Evolutionary conservation across 106 monocot species (phyloP), one percentile per base, ranked within the genome.

Genomic region (Ottelia alismoides): DNA sequence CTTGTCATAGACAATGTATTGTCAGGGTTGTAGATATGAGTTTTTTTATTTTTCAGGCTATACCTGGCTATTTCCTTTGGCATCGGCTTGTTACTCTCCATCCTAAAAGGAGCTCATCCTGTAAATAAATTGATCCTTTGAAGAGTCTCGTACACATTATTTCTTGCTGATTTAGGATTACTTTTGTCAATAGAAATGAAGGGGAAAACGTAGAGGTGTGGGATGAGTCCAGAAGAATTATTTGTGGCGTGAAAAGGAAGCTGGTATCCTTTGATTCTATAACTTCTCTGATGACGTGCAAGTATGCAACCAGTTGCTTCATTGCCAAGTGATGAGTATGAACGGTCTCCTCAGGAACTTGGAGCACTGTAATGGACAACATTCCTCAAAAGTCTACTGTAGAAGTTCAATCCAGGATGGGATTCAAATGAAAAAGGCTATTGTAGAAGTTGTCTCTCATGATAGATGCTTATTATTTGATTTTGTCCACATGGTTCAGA

Each of bases 401-500:
- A 65, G 43, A 75, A 72, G 40, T 30, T 43, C 69, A 29, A 51
- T 77, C 26, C 60, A 51, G 27, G 49, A 45, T 50, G 77, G 81
- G 53, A 87, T 88, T 30, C 59, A 63, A 28, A 25, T 24, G 48
- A 87, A 68, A 52, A 87, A 81, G 50, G 69, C 75, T 31, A 71
- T 93, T 47, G 71, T 67, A 53, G 77, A 81, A 65, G 57, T 64
- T 5, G 44, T n/a, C 28, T 65, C 59, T 55, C 46, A 71, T 27
- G 67, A 68, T 50, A 27, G 66, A 20, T 63, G 66, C 20, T 56
- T 81, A 27, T 64, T 96, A 53, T 61, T 96, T 26, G 84, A 96
- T 60, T 96, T 85, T 61, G 66, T 88, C 14, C 84, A 72, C 57
- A 84, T 81, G 88, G 52, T 82, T 53, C 64, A 67, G 25, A 65